phyloP scores from a whole-genome alignment of 129 eudicot genomes.

The Ambrosia artemisiifolia region DNA sequence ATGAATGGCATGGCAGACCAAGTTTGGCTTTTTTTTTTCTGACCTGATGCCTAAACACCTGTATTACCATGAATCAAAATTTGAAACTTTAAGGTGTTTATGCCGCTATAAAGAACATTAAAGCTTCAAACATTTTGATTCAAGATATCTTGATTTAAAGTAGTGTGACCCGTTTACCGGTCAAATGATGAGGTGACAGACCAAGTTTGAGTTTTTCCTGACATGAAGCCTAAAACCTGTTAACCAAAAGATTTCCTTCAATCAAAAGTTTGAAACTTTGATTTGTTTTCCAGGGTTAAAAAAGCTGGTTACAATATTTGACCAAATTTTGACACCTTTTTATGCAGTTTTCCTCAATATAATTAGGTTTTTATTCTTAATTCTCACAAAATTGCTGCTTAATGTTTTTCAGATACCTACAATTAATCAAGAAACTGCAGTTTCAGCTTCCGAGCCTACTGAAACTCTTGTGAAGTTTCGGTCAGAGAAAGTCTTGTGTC shows the following conservation, averaged over 20 bases:
- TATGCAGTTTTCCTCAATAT: not conserved
- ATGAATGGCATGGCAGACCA: no score
- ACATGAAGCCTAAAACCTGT: not conserved
- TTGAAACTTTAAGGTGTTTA: no score
- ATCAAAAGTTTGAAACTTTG: not conserved
- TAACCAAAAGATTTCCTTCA: not conserved
- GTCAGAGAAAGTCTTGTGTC: slow-evolving; percentile 55
- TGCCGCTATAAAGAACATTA: not conserved
- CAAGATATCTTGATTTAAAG: not conserved
- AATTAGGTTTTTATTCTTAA: not conserved
- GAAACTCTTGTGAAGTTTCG: slow-evolving; percentile 66
- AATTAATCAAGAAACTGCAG: slow-evolving; percentile 64
- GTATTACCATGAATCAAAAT: no score
- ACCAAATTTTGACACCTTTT: not conserved
- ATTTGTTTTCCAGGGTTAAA: not conserved
- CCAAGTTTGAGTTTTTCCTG: not conserved
- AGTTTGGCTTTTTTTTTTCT: no score
- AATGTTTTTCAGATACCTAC: slow-evolving; percentile 57
- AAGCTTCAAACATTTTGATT: slow-evolving; percentile 1
- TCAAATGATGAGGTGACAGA: not conserved
- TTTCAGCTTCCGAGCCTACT: slow-evolving; percentile 57
- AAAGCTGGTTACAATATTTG: not conserved
- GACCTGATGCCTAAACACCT: no score
- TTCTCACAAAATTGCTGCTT: not conserved
- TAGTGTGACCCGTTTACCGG: not conserved